phyloP scores from a whole-genome alignment of 1,284 basidiomycete species.

The Cutaneotrichosporon cavernicola region DNA sequence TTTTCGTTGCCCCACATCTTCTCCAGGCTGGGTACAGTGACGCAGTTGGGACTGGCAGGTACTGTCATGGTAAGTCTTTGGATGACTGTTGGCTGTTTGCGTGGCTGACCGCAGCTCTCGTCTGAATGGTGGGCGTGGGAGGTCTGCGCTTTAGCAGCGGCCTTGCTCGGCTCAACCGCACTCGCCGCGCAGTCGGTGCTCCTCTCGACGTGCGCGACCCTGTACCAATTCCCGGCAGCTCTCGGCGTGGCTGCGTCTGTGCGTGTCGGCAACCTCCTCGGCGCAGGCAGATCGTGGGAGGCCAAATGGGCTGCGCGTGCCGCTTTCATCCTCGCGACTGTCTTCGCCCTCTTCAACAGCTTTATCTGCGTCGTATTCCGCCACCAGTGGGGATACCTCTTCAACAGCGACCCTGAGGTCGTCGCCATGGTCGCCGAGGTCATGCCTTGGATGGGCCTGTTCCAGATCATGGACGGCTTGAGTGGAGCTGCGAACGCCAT shows the following conservation, averaged over 20 bases:
- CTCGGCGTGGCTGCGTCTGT: conserved; percentile 79
- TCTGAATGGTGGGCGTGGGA: conserved; percentile 56
- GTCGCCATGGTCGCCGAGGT: conserved; percentile 65
- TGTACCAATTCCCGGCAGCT: conserved; percentile 81
- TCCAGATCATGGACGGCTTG: conserved; percentile 69
- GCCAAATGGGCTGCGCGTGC: conserved; percentile 66
- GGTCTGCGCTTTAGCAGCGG: conserved; percentile 50
- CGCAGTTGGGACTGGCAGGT: conserved; percentile 73
- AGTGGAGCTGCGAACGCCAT: conserved; percentile 70
- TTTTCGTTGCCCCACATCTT: conserved; percentile 63
- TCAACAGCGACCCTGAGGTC: conserved; percentile 74
- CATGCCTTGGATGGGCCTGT: conserved; percentile 67
- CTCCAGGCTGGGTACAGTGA: conserved; percentile 68
- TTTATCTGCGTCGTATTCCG: conserved; percentile 70
- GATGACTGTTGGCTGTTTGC: background rate
- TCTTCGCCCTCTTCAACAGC: conserved; percentile 64
- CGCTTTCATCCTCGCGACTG: conserved; percentile 63
- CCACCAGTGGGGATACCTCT: conserved; percentile 72
- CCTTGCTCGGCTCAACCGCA: conserved; percentile 52
- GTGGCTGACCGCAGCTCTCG: conserved; percentile 46
- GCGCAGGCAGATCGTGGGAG: conserved; percentile 66
- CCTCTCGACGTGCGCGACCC: conserved; percentile 63
- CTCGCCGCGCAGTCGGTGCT: conserved; percentile 59
- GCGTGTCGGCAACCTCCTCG: conserved; percentile 78
- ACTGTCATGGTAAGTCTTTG: conserved; percentile 58